Conservation (phyloP, 2,329 filamentous ascomycete genomes). For the Monilinia fructigena region DNA sequence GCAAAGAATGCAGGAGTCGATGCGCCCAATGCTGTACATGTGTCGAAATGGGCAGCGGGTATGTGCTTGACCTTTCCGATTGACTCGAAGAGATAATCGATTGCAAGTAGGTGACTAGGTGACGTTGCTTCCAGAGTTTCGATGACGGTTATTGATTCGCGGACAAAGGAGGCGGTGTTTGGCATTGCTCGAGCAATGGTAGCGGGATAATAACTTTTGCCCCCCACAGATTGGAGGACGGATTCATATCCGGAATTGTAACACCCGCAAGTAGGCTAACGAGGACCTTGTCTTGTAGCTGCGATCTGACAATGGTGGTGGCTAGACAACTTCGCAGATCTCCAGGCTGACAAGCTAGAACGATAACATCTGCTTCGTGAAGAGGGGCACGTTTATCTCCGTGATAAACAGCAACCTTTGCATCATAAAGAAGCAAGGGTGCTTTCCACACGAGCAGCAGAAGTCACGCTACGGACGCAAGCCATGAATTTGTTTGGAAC, state of each 20-base stretch:
- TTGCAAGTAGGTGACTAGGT: conserved; percentile 1
- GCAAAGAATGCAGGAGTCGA: conserved; percentile 22
- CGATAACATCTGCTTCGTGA: conserved; percentile 66
- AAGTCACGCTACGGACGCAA: conserved; percentile 49
- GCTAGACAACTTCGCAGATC: conserved; percentile 60
- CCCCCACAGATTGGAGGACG: conserved; percentile 10
- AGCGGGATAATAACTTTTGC: conserved; percentile 9
- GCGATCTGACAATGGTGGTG: conserved; percentile 42
- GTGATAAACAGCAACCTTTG: conserved; percentile 70
- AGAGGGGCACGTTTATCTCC: conserved; percentile 65
- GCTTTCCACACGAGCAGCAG: conserved; percentile 59
- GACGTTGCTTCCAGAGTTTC: conserved; percentile 5
- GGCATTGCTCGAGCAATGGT: conserved; percentile 18
- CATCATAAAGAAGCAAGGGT: conserved; percentile 60
- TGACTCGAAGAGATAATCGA: conserved; percentile 15
- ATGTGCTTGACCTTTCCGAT: conserved; percentile 17
- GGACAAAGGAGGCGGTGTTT: conserved; percentile 17
- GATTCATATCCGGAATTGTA: conserved; percentile 19
- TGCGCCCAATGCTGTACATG: conserved; percentile 42
- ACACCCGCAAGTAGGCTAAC: conserved; percentile 18
- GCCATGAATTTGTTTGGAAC: conserved; percentile 18
- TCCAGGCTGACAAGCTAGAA: conserved; percentile 74
- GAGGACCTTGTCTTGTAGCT: conserved; percentile 15
- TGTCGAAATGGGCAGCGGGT: conserved; percentile 7
- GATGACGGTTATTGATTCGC: conserved; percentile 17